A percentile compares a stretch with the other conserved stretches of the same genome.
These are phyloP conservation scores for Rhodotorula sp. DNA, from an alignment of 1,284 basidiomycete genomes.

Conservation along the genomic window DNA sequence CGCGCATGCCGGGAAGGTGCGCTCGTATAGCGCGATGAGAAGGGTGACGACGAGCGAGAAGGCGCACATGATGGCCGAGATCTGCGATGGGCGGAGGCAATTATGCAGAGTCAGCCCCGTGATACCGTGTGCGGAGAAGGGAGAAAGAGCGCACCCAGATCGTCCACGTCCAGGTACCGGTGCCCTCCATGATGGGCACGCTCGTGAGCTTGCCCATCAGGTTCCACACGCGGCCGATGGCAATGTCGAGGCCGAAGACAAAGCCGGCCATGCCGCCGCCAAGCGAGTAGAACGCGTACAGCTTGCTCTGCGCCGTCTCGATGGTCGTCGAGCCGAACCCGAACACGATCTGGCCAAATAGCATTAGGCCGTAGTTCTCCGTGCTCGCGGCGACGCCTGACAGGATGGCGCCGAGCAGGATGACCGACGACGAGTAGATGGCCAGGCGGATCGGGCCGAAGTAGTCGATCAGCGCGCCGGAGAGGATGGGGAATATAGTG, in stretches of 20 bases:
- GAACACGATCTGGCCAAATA: slow-evolving; percentile 24
- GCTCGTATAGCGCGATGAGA: slow-evolving; percentile 51
- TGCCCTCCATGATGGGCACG: slow-evolving; percentile 51
- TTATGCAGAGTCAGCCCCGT: neutral
- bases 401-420: slow-evolving; percentile 50
- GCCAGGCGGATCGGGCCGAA: slow-evolving; percentile 43
- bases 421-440: slow-evolving; percentile 47
- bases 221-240: slow-evolving; percentile 45
- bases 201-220: slow-evolving; percentile 46
- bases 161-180: slow-evolving; percentile 44
- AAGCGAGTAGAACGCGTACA: slow-evolving; percentile 44
- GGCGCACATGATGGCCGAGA: neutral
- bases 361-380: slow-evolving; percentile 34
- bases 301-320: slow-evolving; percentile 48
- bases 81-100: neutral
- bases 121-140: neutral
- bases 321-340: slow-evolving; percentile 48
- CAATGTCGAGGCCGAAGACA: slow-evolving; percentile 50
- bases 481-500: slow-evolving; percentile 52
- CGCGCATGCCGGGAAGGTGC: slow-evolving; percentile 48
- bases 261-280: slow-evolving; percentile 30
- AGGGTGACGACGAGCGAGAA: slow-evolving; percentile 18
- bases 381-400: slow-evolving; percentile 42
- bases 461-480: slow-evolving; percentile 55
- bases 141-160: slow-evolving; percentile 25